Evolutionary conservation across 306 rosid species (phyloP).

Genomic region (Vigna unguiculata): DNA sequence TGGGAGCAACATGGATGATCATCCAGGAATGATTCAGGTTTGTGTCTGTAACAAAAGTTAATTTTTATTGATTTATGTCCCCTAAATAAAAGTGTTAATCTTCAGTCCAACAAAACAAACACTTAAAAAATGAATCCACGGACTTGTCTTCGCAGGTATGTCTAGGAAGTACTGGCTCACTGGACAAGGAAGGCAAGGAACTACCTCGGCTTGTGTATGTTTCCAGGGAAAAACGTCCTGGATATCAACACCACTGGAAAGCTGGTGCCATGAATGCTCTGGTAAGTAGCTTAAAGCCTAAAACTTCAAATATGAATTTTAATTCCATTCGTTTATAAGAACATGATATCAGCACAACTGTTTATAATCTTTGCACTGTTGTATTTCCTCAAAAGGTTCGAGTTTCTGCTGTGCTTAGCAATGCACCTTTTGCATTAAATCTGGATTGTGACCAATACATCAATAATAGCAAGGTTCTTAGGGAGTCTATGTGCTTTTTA

Average conservation of each 20-base stretch:
- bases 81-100: not conserved
- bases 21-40: constrained; percentile 99
- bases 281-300: constrained; percentile 55
- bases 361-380: constrained; percentile 37
- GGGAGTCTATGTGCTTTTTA: constrained; percentile 97
- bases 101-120: not conserved
- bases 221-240: constrained; percentile 90
- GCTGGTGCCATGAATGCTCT: constrained; percentile 98
- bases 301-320: constrained; percentile 5
- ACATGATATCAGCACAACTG: constrained; percentile 11
- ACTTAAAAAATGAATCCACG: not conserved
- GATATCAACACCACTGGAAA: constrained; percentile 82
- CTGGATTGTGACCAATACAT: constrained; percentile 98
- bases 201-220: constrained; percentile 86
- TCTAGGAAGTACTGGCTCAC: constrained; percentile 87
- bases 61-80: not conserved
- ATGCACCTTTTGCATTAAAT: constrained; percentile 95
- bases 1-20: constrained; percentile 85
- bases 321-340: not conserved
- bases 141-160: constrained; percentile 67
- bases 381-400: constrained; percentile 68
- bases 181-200: constrained; percentile 80
- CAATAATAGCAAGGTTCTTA: constrained; percentile 87
- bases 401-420: constrained; percentile 93
- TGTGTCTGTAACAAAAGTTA: not conserved